A percentile compares a stretch with the other conserved stretches of the same genome.
Evolutionary conservation across 2,329 filamentous ascomycete genomes (phyloP).

Genomic region (Aspergillus sp.): DNA sequence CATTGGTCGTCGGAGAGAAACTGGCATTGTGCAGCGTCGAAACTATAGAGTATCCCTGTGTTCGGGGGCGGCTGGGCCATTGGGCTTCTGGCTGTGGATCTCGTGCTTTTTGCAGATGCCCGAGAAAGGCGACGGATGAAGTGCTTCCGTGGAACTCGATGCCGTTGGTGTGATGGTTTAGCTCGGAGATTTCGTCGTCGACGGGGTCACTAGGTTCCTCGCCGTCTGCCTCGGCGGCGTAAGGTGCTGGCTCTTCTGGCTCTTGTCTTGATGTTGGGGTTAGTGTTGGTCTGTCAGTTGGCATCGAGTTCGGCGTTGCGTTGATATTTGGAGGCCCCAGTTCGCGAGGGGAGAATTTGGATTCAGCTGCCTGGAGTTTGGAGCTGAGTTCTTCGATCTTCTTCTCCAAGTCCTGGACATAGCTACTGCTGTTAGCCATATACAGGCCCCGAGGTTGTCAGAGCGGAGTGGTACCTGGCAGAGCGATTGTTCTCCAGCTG

Average conservation of each 20-base stretch:
- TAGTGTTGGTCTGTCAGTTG: slow-evolving; percentile 10
- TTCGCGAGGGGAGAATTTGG: slow-evolving; percentile 16
- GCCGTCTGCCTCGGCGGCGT: slow-evolving; percentile 12
- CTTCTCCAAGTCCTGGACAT: slow-evolving; percentile 38
- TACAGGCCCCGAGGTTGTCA: neutral
- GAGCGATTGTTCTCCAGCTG: slow-evolving; percentile 30
- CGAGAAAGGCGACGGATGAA: slow-evolving; percentile 48
- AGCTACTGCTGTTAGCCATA: slow-evolving; percentile 19
- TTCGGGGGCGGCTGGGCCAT: neutral
- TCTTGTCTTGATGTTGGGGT: slow-evolving; percentile 12
- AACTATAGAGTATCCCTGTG: slow-evolving; percentile 40
- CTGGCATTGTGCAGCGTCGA: slow-evolving; percentile 49
- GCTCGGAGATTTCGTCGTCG: slow-evolving; percentile 44
- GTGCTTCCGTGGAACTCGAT: slow-evolving; percentile 52
- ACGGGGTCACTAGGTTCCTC: slow-evolving; percentile 27
- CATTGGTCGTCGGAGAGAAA: slow-evolving; percentile 36
- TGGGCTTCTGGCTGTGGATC: neutral
- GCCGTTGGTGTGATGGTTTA: slow-evolving; percentile 48
- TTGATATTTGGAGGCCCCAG: slow-evolving; percentile 8
- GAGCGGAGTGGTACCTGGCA: slow-evolving; percentile 23
- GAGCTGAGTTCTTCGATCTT: slow-evolving; percentile 32
- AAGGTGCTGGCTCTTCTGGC: neutral
- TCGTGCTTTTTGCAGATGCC: slow-evolving; percentile 38
- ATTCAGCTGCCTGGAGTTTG: slow-evolving; percentile 26
- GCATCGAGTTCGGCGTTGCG: slow-evolving; percentile 27